Percentiles rank a stretch among this genome's conserved stretches.
These are phyloP conservation scores for Aurantiochytrium sp. DNA, from an alignment of 108 stramenopile genomes.

Conservation along the genomic window DNA sequence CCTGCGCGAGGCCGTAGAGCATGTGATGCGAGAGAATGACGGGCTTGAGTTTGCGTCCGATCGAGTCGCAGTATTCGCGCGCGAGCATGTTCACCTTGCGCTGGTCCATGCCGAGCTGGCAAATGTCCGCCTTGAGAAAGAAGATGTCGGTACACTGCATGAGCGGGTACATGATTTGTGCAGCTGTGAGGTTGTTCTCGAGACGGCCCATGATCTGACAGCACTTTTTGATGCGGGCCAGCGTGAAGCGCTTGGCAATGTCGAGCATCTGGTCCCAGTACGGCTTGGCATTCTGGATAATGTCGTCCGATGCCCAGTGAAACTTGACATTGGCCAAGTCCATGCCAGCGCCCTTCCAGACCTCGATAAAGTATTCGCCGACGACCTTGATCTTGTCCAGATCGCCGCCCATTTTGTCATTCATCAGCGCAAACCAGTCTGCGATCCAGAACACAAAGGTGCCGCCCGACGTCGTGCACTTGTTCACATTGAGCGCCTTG, in stretches of 20 bases:
- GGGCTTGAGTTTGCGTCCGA: conserved; percentile 78
- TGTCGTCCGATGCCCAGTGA: conserved; percentile 95
- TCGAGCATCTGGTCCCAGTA: conserved; percentile 82
- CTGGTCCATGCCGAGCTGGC: conserved; percentile 96
- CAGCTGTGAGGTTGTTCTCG: conserved; percentile 79
- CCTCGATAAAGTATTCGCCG: conserved; percentile 94
- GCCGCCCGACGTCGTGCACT: conserved; percentile 60
- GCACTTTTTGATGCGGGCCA: conserved; percentile 88
- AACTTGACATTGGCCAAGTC: conserved; percentile 88
- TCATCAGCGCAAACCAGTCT: conserved; percentile 99
- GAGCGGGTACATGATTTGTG: conserved; percentile 91
- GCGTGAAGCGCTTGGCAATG: conserved; percentile 84
- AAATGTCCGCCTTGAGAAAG: conserved; percentile 96
- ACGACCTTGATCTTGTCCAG: conserved; percentile 80
- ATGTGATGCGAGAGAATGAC: conserved; percentile 79
- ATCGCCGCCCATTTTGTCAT: conserved; percentile 99
- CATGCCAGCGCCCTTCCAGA: conserved; percentile 99
- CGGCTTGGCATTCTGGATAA: conserved; percentile 74
- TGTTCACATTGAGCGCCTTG: conserved; percentile 73
- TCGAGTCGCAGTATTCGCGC: conserved; percentile 88
- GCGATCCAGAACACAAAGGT: conserved; percentile 99
- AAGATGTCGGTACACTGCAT: conserved; percentile 99
- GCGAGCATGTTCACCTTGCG: conserved; percentile 99
- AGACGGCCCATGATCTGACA: conserved; percentile 98
- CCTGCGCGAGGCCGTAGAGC: conserved; percentile 89